Percentiles rank a stretch among this genome's conserved stretches.
Evolutionary conservation across 495 filamentous ascomycete species (phyloP).

Genomic region (Penicillium arizonense): DNA sequence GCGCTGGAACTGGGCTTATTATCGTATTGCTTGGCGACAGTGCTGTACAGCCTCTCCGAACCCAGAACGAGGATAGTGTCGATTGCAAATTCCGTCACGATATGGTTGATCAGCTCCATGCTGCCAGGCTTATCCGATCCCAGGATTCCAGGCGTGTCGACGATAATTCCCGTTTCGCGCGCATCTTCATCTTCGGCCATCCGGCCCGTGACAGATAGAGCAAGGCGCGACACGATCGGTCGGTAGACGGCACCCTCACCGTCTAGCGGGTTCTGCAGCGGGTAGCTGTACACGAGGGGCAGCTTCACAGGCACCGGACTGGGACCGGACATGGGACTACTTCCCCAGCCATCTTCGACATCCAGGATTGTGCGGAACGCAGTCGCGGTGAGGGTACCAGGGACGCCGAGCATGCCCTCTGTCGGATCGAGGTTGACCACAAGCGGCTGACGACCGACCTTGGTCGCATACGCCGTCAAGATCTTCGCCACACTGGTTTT

Average conservation of each 20-base stretch:
- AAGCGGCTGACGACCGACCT: constrained; percentile 71
- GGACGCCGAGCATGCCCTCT: constrained; percentile 82
- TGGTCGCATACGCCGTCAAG: constrained; percentile 77
- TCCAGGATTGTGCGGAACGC: constrained; percentile 84
- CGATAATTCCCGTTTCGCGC: constrained; percentile 71
- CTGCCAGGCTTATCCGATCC: constrained; percentile 56
- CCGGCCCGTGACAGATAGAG: constrained; percentile 73
- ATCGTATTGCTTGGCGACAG: constrained; percentile 71
- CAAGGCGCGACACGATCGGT: constrained; percentile 72
- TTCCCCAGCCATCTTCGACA: constrained; percentile 88
- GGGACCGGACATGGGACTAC: constrained; percentile 85
- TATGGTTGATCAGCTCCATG: constrained; percentile 76
- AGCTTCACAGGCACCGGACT: constrained; percentile 85
- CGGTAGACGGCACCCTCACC: constrained; percentile 72
- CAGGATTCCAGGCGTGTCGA: constrained; percentile 79
- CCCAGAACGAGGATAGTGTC: constrained; percentile 82
- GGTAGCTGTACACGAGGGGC: constrained; percentile 90
- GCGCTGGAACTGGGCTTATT: constrained; percentile 57
- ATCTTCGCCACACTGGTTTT: constrained; percentile 85
- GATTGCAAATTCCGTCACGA: constrained; percentile 83
- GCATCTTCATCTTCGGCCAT: constrained; percentile 74
- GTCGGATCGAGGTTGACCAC: constrained; percentile 84
- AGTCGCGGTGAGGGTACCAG: constrained; percentile 80
- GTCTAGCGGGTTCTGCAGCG: constrained; percentile 65
- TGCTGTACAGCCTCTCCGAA: constrained; percentile 75